Percentiles rank a stretch among this genome's conserved stretches.
Evolutionary conservation across 208 protist genomes (phyloP).

Genomic region (Trypanosoma scelopori): DNA sequence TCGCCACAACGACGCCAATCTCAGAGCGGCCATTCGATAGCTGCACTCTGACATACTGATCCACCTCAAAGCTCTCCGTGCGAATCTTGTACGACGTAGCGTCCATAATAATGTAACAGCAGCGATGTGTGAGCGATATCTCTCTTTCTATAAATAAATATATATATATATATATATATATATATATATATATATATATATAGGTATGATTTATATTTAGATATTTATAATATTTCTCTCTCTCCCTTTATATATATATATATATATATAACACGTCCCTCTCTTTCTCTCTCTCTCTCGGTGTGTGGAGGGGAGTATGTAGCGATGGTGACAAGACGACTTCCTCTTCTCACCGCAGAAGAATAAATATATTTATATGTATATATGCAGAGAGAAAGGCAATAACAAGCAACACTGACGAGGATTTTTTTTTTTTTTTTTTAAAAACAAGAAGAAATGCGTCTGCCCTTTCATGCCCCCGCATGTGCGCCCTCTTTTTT

Average conservation of each 20-base stretch:
- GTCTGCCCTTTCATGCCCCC: too few species aligned
- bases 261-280: too few species aligned
- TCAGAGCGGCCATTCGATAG: constrained; percentile 58
- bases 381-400: not conserved
- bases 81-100: constrained; percentile 9
- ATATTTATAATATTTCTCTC: too few species aligned
- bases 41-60: constrained; percentile 88
- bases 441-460: too few species aligned
- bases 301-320: not conserved
- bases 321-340: not conserved
- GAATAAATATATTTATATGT: too few species aligned
- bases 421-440: too few species aligned
- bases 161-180: not conserved
- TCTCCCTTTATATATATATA: too few species aligned
- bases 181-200: constrained; percentile 24
- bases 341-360: not conserved
- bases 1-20: constrained; percentile 72
- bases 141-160: not conserved
- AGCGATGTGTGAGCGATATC: not conserved
- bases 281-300: not conserved
- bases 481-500: too few species aligned
- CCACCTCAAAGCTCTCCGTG: constrained; percentile 62
- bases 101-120: not conserved
- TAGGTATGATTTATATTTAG: too few species aligned
- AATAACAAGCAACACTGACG: constrained; percentile 1